Base-by-base conservation (phyloP, 2,329 filamentous ascomycete genomes). In the Rhynchosporium agropyri region DNA sequence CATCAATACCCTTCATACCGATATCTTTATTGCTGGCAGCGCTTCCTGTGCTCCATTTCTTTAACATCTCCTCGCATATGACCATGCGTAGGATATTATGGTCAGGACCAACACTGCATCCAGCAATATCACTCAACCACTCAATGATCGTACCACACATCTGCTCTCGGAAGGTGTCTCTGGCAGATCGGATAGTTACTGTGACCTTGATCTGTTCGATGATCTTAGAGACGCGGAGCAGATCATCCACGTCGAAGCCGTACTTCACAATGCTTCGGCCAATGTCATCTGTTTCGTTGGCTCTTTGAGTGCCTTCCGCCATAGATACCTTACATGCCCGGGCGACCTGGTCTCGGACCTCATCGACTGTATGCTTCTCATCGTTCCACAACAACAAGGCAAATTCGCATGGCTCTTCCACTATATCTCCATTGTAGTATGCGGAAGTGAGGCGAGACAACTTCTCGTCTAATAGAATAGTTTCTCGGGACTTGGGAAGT, bases 121-220 rank as follows among this genome's bases (percentile, higher is more conserved):
- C 92, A 7, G 92, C 86, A 71, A 99, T 96, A 76, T 99, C 96
- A 58, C 88, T 84, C 26, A 99, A 83, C 96, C 96, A 99, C 71
- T 97, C 93, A 60, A 99, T 89, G 65, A 99, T 94, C 15, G 92
- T 92, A n/a, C 91, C 92, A 71, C 93, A 97, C 96, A 99, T 99
- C 75, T 98, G 91, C 75, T 99, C 95, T 63, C 95, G 85, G 78
- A 98, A 99, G 0, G 92, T 98, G 77, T 99, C 95, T 70, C 96
- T 85, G 4, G 95, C 87, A 9, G 94, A 97, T 50, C 95, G 87
- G 65, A 99, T 92, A 0, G 95, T 99, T 55, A 97, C 92, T 0
- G 95, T 98, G 62, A 99, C 87, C 74, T 96, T 93, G 76, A 99
- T 97, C 65, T 96, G 89, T 76, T 99, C 95, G 68, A 99, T 90